These are phyloP conservation scores for Pulveroboletus ravenelii DNA, from an alignment of 768 basidiomycete genomes.

Conservation along the genomic window DNA sequence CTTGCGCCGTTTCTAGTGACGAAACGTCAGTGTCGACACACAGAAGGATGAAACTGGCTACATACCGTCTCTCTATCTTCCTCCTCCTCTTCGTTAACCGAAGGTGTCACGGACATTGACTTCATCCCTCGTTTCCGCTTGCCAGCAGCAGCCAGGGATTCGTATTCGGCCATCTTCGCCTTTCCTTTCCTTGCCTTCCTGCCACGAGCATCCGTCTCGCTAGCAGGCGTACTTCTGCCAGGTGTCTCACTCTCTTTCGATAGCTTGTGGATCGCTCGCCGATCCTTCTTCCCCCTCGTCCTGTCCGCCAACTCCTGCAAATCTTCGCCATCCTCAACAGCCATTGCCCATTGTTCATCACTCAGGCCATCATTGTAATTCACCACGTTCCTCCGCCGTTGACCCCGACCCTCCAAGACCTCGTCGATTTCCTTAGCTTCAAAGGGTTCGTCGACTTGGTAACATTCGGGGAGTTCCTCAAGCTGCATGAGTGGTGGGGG, in stretches of 20 bases:
- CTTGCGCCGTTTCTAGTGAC: constrained; percentile 77
- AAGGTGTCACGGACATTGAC: constrained; percentile 73
- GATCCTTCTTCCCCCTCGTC: constrained; percentile 58
- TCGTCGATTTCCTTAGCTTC: constrained; percentile 55
- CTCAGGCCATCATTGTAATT: constrained; percentile 91
- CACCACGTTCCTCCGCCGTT: constrained; percentile 77
- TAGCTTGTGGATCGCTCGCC: constrained; percentile 55
- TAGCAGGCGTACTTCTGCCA: constrained; percentile 59
- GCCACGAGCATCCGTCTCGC: constrained; percentile 51
- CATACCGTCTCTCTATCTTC: constrained; percentile 70
- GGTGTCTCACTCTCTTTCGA: constrained; percentile 57
- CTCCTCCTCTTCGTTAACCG: constrained; percentile 67
- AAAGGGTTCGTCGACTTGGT: constrained; percentile 80
- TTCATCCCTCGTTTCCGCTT: constrained; percentile 77
- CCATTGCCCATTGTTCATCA: constrained; percentile 91
- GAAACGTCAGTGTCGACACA: background rate
- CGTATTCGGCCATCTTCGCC: constrained; percentile 54
- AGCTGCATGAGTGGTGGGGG: constrained; percentile 75
- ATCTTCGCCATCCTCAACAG: constrained; percentile 79
- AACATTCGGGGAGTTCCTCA: constrained; percentile 90
- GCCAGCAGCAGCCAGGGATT: constrained; percentile 36
- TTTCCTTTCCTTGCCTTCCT: constrained; percentile 58
- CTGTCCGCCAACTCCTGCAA: constrained; percentile 67
- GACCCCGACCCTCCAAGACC: constrained; percentile 71
- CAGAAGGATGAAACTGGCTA: constrained; percentile 8